Conservation (phyloP, 2,329 filamentous ascomycete species). For the Talaromyces pinophilus region DNA sequence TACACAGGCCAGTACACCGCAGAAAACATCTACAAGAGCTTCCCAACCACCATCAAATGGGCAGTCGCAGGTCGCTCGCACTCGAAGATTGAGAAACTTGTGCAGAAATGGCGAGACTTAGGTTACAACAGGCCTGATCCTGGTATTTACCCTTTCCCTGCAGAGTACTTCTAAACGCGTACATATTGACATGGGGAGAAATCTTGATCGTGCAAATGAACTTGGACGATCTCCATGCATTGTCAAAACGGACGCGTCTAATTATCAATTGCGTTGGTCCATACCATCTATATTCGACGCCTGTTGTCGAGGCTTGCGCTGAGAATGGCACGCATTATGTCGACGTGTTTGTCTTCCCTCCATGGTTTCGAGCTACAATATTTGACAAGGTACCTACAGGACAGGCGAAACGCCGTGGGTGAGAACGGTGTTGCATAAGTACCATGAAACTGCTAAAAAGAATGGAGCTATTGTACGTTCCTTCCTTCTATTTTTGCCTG, state of each 20-base stretch:
- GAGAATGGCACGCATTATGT: constrained; percentile 67
- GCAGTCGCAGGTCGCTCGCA: constrained; percentile 81
- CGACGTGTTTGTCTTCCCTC: constrained; percentile 51
- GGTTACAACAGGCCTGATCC: constrained; percentile 71
- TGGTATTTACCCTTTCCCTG: constrained; percentile 48
- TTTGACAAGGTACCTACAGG: constrained; percentile 29
- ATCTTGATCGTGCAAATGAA: constrained; percentile 52
- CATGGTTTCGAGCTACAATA: constrained; percentile 4
- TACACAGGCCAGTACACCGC: constrained; percentile 80
- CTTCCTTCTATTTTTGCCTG: not conserved
- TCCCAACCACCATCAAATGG: constrained; percentile 81
- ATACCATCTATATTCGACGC: constrained; percentile 64
- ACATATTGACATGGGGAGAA: constrained; percentile 30
- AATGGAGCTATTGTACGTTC: constrained; percentile 60
- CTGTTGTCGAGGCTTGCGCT: constrained; percentile 65
- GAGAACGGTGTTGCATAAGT: constrained; percentile 62
- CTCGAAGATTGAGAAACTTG: constrained; percentile 69
- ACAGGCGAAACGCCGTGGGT: constrained; percentile 68
- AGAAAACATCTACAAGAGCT: constrained; percentile 69
- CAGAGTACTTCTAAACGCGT: too few species aligned
- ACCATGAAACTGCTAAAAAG: constrained; percentile 59
- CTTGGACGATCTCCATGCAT: constrained; percentile 50
- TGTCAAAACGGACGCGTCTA: constrained; percentile 59
- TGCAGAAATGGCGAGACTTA: constrained; percentile 64
- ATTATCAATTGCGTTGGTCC: constrained; percentile 65